Base-by-base conservation (phyloP, 2,329 filamentous ascomycete species). In the Pseudocercospora fuligena region DNA sequence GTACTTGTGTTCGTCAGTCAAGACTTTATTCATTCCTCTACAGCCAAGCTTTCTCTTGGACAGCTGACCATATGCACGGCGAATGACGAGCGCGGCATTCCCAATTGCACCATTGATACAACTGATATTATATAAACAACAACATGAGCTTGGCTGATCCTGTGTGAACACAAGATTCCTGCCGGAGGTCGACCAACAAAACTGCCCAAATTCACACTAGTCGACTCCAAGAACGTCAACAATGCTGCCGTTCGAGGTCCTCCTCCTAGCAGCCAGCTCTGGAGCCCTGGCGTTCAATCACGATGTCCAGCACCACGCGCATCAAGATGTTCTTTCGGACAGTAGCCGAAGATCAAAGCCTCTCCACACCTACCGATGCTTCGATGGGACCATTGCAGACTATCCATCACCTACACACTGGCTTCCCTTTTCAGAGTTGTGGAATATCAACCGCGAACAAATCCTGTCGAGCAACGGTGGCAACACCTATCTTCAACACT, bases 381-480 rank as follows among this genome's bases (percentile, higher is more conserved):
- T 62, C 54, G 43, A 66, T 9, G 63, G 58, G 29, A 53, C 64
- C 19, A 59, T 43, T 36, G 64, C 62, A 43, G 8, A 9, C 40
- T 43, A 43, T 19, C 63, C 64, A 11, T 16, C 16, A 31, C 21
- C 60, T 47, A 47, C 64, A 7, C 31, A 27, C 29, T 72, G 68
- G 72, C 68, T 72, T 11, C 51, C 66, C 11, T 73, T 67, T 31
- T 29, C 66, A 16, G 14, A 61, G 0, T 65, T 73, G 19, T 73
- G 70, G 70, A 40, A 64, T 33, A 40, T 73, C 63, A 74, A 74
- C 47, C 64, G 69, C 40, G 69, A 68, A 47, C 43, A 61, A 29
- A 63, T 72, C 16, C 61, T 71, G 3, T 69, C 69, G 7, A 64
- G 33, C 43, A 72, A 73, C 60, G 49, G 64, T 14, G 69, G 72